A percentile compares a stretch with the other conserved stretches of the same genome.
These are phyloP conservation scores for Candida rishiriensis DNA, from an alignment of 805 yeast species.

Conservation along the genomic window DNA sequence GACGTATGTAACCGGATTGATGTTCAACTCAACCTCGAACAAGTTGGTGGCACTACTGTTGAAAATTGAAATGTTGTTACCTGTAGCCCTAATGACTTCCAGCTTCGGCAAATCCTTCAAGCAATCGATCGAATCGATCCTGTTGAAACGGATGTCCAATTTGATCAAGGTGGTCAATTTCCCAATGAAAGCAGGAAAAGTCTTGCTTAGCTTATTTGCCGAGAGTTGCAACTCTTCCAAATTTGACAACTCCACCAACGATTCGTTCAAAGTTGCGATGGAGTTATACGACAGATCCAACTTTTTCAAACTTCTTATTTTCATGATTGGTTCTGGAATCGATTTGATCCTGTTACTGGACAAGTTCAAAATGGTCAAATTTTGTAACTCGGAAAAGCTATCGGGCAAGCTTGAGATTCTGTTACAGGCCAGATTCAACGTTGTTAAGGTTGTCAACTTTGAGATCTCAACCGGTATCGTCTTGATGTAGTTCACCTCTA, in stretches of 20 bases:
- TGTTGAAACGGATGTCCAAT: conserved; percentile 74
- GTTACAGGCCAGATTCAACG: conserved; percentile 70
- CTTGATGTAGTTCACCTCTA: conserved; percentile 75
- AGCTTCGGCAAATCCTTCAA: conserved; percentile 55
- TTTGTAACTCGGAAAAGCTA: conserved; percentile 50
- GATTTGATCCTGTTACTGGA: conserved; percentile 68
- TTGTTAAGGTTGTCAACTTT: conserved; percentile 48
- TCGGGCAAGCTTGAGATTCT: conserved; percentile 60
- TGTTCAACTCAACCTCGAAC: conserved; percentile 66
- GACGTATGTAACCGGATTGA: conserved; percentile 78
- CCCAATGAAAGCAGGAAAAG: conserved; percentile 49
- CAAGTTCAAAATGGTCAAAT: conserved; percentile 59
- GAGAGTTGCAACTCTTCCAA: conserved; percentile 69
- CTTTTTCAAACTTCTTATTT: conserved; percentile 53
- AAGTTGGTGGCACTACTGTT: conserved; percentile 58
- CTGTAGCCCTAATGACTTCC: conserved; percentile 69
- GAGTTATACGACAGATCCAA: conserved; percentile 82
- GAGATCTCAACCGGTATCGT: conserved; percentile 55
- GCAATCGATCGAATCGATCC: conserved; percentile 47
- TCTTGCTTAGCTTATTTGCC: conserved; percentile 58
- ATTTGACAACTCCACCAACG: conserved; percentile 53
- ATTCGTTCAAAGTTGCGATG: conserved; percentile 54
- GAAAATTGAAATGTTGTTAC: conserved; percentile 70
- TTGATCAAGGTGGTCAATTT: conserved; percentile 56
- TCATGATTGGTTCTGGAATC: conserved; percentile 64